Evolutionary conservation across 2,329 filamentous ascomycete species (phyloP).

Genomic region (Fusarium hostae): DNA sequence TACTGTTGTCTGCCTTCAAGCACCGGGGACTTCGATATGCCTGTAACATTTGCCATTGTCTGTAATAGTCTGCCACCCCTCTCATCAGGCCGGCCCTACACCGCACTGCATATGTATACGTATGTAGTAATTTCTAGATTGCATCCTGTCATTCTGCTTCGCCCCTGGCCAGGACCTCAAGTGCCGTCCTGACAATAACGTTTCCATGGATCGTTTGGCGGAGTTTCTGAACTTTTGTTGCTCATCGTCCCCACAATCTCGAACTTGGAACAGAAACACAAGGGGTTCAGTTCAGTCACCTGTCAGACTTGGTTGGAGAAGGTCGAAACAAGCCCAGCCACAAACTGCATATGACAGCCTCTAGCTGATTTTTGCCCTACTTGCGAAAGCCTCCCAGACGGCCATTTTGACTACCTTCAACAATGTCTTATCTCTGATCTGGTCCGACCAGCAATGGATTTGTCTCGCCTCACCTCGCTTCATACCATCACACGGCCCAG

Average conservation of each 20-base stretch:
- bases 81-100: constrained; percentile 23
- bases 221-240: constrained; percentile 12
- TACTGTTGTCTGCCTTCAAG: constrained; percentile 7
- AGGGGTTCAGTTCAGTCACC: constrained; percentile 11
- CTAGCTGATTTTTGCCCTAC: constrained; percentile 1
- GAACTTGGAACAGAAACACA: constrained; percentile 30
- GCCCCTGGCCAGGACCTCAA: constrained; percentile 25
- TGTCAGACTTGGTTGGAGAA: constrained; percentile 12
- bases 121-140: constrained; percentile 11
- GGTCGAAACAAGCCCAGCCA: constrained; percentile 23
- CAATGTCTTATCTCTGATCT: constrained; percentile 16
- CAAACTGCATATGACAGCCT: neutral
- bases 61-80: constrained; percentile 18
- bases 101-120: neutral
- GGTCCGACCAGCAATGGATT: constrained; percentile 6
- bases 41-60: constrained; percentile 1
- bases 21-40: constrained; percentile 15
- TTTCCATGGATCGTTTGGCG: constrained; percentile 22
- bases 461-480: constrained; percentile 35
- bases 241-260: constrained; percentile 28
- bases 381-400: constrained; percentile 4
- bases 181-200: constrained; percentile 27
- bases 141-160: constrained; percentile 15
- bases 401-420: constrained; percentile 1
- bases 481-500: constrained; percentile 22